These are phyloP conservation scores for Boletus vinaceobasis DNA, from an alignment of 768 basidiomycete species.

Conservation along the genomic window DNA sequence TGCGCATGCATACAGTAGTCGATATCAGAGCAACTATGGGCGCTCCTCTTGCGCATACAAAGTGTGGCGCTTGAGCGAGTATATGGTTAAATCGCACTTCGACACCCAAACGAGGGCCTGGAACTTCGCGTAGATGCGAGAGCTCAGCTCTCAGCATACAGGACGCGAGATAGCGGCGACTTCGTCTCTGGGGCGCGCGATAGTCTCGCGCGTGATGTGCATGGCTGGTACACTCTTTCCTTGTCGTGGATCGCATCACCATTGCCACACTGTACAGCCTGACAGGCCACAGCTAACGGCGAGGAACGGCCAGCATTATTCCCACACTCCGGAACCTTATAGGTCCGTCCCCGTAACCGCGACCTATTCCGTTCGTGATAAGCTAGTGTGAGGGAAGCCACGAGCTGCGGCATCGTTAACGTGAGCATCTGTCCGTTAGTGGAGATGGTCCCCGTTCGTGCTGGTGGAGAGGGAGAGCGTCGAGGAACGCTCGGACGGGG, in stretches of 20 bases:
- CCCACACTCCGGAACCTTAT: neutral
- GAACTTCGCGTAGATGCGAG: neutral
- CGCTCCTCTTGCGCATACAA: neutral
- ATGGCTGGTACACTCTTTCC: slow-evolving; percentile 1
- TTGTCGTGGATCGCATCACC: neutral
- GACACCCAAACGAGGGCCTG: neutral
- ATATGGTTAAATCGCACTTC: neutral
- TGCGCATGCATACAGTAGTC: neutral
- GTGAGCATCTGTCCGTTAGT: slow-evolving; percentile 10
- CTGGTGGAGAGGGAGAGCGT: slow-evolving; percentile 25
- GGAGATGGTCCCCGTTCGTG: slow-evolving; percentile 10
- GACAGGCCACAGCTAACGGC: neutral
- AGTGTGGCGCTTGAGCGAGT: neutral
- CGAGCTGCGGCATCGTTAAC: slow-evolving; percentile 32
- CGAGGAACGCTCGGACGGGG: slow-evolving; percentile 11
- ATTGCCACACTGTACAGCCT: neutral
- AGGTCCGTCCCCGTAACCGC: slow-evolving; percentile 18
- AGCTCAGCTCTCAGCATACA: slow-evolving; percentile 22
- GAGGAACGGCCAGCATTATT: slow-evolving; percentile 12
- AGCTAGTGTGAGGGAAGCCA: slow-evolving; percentile 28
- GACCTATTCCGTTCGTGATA: slow-evolving; percentile 21
- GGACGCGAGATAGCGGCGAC: slow-evolving; percentile 26
- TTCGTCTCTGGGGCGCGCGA: slow-evolving; percentile 15
- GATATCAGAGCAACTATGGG: neutral
- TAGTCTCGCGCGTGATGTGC: slow-evolving; percentile 8